Conservation (phyloP, 768 basidiomycete species). For the Termitomyces bulborhizus region DNA sequence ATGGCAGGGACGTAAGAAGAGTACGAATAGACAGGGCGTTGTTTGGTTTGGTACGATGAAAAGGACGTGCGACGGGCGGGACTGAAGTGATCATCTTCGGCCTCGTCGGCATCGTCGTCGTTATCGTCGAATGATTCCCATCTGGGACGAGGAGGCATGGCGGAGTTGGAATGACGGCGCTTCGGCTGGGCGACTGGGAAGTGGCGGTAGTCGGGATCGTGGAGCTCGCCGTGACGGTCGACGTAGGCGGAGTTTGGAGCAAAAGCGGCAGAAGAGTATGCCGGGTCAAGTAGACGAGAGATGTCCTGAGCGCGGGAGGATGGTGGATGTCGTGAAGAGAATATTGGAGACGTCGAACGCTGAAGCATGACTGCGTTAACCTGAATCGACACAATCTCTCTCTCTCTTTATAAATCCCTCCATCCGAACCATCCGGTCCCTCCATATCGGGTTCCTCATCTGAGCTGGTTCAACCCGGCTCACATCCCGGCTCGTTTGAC, state of each 20-base stretch:
- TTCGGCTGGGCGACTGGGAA: conserved; percentile 36
- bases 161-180: conserved; percentile 11
- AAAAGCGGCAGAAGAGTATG: conserved; percentile 37
- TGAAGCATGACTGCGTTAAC: conserved; percentile 7
- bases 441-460: background rate
- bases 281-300: conserved; percentile 58
- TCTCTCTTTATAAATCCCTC: conserved; percentile 5
- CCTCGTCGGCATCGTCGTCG: conserved; percentile 20
- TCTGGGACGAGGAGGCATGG: conserved; percentile 16
- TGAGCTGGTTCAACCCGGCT: conserved; percentile 10
- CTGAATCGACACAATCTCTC: background rate
- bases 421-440: conserved; percentile 10
- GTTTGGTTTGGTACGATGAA: conserved; percentile 7
- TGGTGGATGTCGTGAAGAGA: conserved; percentile 16
- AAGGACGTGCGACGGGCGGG: conserved; percentile 5
- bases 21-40: conserved; percentile 9
- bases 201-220: conserved; percentile 64
- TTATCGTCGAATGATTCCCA: conserved; percentile 27
- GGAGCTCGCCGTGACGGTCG: conserved; percentile 55
- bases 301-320: conserved; percentile 32
- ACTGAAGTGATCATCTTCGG: conserved; percentile 2
- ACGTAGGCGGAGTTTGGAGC: conserved; percentile 38
- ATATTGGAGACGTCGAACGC: conserved; percentile 10
- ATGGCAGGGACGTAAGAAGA: conserved; percentile 7
- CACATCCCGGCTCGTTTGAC: conserved; percentile 5